A percentile compares a stretch with the other conserved stretches of the same genome.
These are phyloP conservation scores for Euphorbia pulcherrima DNA, from an alignment of 345 rosid species.

Conservation along the genomic window DNA sequence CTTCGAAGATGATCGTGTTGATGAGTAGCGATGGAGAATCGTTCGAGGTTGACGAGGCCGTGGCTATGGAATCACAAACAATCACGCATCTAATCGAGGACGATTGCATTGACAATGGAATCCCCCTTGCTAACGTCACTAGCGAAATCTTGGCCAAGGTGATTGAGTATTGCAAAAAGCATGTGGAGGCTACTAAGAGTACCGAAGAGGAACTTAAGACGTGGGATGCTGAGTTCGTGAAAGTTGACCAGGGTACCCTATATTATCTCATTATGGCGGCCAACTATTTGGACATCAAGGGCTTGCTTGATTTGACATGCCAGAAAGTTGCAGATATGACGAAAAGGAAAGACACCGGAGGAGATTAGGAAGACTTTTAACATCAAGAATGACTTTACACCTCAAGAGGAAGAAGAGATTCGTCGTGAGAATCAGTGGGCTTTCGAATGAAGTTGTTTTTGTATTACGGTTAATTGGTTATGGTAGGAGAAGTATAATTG, in stretches of 20 bases:
- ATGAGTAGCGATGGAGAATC: slow-evolving; percentile 23
- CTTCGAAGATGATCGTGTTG: slow-evolving; percentile 19
- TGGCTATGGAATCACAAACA: slow-evolving; percentile 27
- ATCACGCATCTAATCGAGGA: slow-evolving; percentile 28
- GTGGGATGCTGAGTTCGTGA: slow-evolving; percentile 33
- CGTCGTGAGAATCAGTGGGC: slow-evolving; percentile 34
- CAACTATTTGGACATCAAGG: slow-evolving; percentile 30
- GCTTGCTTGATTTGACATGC: slow-evolving; percentile 26
- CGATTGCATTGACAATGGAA: slow-evolving; percentile 23
- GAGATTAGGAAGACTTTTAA: slow-evolving; percentile 27
- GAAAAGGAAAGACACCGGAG: slow-evolving; percentile 25
- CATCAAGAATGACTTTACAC: slow-evolving; percentile 26
- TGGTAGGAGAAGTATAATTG: neutral
- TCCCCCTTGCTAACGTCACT: slow-evolving; percentile 28
- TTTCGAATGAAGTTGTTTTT: slow-evolving; percentile 16
- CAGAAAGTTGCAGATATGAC: slow-evolving; percentile 29
- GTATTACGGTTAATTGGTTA: neutral
- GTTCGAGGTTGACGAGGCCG: slow-evolving; percentile 24
- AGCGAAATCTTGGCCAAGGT: slow-evolving; percentile 30
- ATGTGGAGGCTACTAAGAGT: slow-evolving; percentile 17
- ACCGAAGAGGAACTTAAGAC: slow-evolving; percentile 16
- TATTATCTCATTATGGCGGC: slow-evolving; percentile 32
- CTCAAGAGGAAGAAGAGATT: slow-evolving; percentile 29
- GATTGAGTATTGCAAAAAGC: slow-evolving; percentile 35
- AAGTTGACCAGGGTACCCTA: slow-evolving; percentile 27